Conservation (phyloP, 1,284 basidiomycete genomes). For the Mycena citricolor region DNA sequence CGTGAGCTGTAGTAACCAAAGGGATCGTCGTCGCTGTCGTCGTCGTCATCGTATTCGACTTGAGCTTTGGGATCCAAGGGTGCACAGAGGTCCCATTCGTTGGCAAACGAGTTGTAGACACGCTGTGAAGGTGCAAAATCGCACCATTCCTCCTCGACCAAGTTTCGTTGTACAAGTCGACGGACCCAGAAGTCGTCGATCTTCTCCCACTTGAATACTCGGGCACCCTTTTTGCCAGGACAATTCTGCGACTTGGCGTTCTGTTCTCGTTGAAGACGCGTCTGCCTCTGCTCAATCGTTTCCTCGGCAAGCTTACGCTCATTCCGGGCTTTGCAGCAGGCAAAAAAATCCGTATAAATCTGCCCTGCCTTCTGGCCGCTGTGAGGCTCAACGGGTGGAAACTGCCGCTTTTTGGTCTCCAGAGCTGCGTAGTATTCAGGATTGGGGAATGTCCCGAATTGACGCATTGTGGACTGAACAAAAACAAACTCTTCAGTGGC, state of each 20-base stretch:
- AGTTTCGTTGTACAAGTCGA: neutral
- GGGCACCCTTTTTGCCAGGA: neutral
- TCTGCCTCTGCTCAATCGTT: neutral
- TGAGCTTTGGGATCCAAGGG: neutral
- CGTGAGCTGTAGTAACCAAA: no score
- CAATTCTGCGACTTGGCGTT: neutral
- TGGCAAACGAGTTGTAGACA: neutral
- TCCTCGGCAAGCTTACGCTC: neutral
- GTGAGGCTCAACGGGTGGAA: neutral
- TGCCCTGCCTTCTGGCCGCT: constrained; percentile 1
- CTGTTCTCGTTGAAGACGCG: neutral
- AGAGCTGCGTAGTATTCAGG: neutral
- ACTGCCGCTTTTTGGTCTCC: neutral
- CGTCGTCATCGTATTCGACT: neutral
- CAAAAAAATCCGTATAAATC: neutral
- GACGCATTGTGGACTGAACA: neutral
- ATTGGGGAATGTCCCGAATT: neutral
- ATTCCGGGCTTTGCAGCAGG: neutral
- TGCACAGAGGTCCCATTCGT: constrained; percentile 5
- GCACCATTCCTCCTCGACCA: constrained; percentile 2
- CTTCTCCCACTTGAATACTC: constrained; percentile 1
- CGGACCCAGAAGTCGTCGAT: constrained; percentile 1
- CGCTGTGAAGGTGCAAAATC: neutral
- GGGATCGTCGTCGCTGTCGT: no score
- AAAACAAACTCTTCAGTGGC: neutral